Evolutionary conservation across 2,329 filamentous ascomycete species (phyloP).

Genomic region (Proliferodiscus dingleyae): DNA sequence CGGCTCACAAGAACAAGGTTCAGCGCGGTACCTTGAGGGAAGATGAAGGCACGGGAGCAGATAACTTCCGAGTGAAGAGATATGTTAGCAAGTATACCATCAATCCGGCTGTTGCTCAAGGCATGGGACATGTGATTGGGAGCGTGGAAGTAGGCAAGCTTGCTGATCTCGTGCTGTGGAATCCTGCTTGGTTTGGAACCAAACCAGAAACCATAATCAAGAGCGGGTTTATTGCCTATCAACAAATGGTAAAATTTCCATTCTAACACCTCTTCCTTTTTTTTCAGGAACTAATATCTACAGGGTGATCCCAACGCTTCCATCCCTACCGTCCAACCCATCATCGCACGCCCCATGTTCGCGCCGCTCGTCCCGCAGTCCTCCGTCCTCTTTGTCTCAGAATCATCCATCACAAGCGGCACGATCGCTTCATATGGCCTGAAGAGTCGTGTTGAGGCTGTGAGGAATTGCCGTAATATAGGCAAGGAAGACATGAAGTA

Average conservation of each 20-base stretch:
- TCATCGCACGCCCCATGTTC: constrained; percentile 84
- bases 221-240: constrained; percentile 77
- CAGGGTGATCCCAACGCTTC: constrained; percentile 76
- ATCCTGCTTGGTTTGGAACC: constrained; percentile 76
- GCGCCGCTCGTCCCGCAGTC: constrained; percentile 66
- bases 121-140: constrained; percentile 81
- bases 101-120: constrained; percentile 87
- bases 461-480: constrained; percentile 69
- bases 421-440: constrained; percentile 67
- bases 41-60: constrained; percentile 72
- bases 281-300: constrained; percentile 6
- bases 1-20: constrained; percentile 91
- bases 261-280: constrained; percentile 1
- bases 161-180: constrained; percentile 86
- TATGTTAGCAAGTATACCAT: constrained; percentile 96
- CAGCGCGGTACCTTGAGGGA: constrained; percentile 74
- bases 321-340: constrained; percentile 82
- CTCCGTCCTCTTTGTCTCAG: constrained; percentile 78
- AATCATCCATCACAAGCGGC: constrained; percentile 63
- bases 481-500: constrained; percentile 87
- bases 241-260: constrained; percentile 64
- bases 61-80: constrained; percentile 88
- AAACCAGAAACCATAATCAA: constrained; percentile 82
- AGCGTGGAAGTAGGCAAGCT: constrained; percentile 85
- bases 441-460: constrained; percentile 73